Evolutionary conservation across 2,329 filamentous ascomycete species (phyloP).

Genomic region (Arthroderma uncinatum): DNA sequence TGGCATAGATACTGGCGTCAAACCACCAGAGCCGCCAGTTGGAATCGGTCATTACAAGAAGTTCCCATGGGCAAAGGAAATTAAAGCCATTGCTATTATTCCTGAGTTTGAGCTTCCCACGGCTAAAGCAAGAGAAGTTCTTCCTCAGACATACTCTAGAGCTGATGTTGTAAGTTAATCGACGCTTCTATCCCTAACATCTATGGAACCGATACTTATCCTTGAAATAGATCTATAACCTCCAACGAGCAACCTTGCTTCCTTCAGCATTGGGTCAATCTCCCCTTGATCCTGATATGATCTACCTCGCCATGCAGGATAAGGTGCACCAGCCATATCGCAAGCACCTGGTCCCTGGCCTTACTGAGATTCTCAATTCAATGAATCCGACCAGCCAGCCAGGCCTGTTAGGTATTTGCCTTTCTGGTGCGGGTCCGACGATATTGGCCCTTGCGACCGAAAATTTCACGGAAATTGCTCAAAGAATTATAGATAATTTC

Average conservation of each 20-base stretch:
- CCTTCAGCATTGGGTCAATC: slow-evolving; percentile 81
- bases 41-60: slow-evolving; percentile 95
- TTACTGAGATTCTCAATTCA: slow-evolving; percentile 79
- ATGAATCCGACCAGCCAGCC: slow-evolving; percentile 81
- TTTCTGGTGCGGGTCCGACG: slow-evolving; percentile 89
- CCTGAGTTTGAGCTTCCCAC: slow-evolving; percentile 95
- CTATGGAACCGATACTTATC: not conserved
- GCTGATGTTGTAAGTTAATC: slow-evolving; percentile 60
- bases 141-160: slow-evolving; percentile 68
- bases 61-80: slow-evolving; percentile 85
- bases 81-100: slow-evolving; percentile 94
- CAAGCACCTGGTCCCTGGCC: slow-evolving; percentile 77
- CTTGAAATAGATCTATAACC: slow-evolving; percentile 56
- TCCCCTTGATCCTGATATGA: slow-evolving; percentile 82
- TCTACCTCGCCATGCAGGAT: slow-evolving; percentile 97
- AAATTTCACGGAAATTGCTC: slow-evolving; percentile 79
- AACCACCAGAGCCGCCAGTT: slow-evolving; percentile 75
- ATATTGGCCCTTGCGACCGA: slow-evolving; percentile 85
- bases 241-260: slow-evolving; percentile 84
- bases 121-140: slow-evolving; percentile 72
- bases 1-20: slow-evolving; percentile 77
- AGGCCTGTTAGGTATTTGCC: slow-evolving; percentile 82
- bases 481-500: slow-evolving; percentile 65
- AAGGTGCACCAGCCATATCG: slow-evolving; percentile 96
- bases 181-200: not conserved